A percentile compares a stretch with the other conserved stretches of the same genome.
Conservation (phyloP, 2,329 filamentous ascomycete species). For the Hymenoscyphus fraxineus region DNA sequence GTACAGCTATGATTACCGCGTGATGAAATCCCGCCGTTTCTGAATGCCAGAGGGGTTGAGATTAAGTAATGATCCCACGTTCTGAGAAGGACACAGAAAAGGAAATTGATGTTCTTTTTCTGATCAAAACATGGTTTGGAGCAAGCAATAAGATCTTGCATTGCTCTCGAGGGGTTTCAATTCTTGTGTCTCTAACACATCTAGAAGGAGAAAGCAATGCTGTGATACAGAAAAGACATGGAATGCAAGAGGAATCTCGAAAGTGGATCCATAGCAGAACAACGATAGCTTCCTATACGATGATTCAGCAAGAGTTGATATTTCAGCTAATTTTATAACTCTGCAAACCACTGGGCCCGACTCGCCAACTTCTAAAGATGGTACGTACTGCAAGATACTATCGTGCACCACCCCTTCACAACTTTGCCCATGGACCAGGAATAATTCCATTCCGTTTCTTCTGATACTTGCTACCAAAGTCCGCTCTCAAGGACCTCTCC, state of each 20-base stretch:
- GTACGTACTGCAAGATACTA: background rate
- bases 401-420: background rate
- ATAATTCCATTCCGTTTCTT: conserved; percentile 85
- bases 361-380: background rate
- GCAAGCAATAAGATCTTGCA: background rate
- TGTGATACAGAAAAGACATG: background rate
- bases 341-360: background rate
- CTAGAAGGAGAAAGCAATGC: too few relatives aligned
- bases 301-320: background rate
- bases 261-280: background rate
- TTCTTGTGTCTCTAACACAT: too few relatives aligned
- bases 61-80: background rate
- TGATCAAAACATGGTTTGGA: background rate
- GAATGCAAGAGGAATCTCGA: background rate
- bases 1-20: background rate
- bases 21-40: background rate
- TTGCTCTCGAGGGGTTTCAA: background rate
- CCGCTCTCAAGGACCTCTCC: conserved; percentile 76
- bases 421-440: conserved; percentile 42
- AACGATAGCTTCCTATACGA: background rate
- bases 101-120: background rate
- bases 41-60: background rate
- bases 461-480: conserved; percentile 93
- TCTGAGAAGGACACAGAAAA: background rate
- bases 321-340: background rate